These are phyloP conservation scores for Sporobolomyces phaffii DNA, from an alignment of 768 basidiomycete genomes.

Conservation along the genomic window DNA sequence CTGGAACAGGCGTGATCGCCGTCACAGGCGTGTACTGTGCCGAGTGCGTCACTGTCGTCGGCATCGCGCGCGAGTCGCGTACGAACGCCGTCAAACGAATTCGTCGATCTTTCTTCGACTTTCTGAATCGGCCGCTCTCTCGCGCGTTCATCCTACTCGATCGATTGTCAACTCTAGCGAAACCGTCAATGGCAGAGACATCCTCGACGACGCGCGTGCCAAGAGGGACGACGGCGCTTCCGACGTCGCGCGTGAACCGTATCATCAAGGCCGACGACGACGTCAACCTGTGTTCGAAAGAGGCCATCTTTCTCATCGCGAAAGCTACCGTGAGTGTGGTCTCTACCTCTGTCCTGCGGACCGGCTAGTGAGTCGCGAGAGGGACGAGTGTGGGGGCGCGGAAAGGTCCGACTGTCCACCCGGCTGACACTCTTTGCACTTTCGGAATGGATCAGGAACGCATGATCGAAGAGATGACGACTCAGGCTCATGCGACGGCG, in stretches of 20 bases:
- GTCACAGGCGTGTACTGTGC: slow-evolving; percentile 13
- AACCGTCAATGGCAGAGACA: too few species aligned
- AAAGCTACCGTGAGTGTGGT: slow-evolving; percentile 48
- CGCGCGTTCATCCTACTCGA: too few species aligned
- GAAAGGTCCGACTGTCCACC: not conserved
- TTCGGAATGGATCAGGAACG: slow-evolving; percentile 43
- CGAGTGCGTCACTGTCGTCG: not conserved
- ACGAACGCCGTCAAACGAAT: too few species aligned
- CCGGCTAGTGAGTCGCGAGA: not conserved
- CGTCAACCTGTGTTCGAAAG: slow-evolving; percentile 45
- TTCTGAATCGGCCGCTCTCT: too few species aligned
- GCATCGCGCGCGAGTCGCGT: too few species aligned
- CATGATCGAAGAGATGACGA: slow-evolving; percentile 46
- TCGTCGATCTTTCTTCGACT: too few species aligned
- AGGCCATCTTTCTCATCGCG: slow-evolving; percentile 48
- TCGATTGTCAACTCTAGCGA: too few species aligned
- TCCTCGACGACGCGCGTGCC: not conserved
- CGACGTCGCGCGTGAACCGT: slow-evolving; percentile 45
- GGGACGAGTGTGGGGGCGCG: not conserved
- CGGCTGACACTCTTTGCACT: not conserved
- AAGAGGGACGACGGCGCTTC: slow-evolving; percentile 41
- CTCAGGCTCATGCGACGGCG: slow-evolving; percentile 46
- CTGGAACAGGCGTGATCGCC: not conserved
- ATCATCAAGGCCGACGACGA: slow-evolving; percentile 50
- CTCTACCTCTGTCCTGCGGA: not conserved